phyloP scores from a whole-genome alignment of 73 alveolate genomes.

The Urostyla sp. region DNA sequence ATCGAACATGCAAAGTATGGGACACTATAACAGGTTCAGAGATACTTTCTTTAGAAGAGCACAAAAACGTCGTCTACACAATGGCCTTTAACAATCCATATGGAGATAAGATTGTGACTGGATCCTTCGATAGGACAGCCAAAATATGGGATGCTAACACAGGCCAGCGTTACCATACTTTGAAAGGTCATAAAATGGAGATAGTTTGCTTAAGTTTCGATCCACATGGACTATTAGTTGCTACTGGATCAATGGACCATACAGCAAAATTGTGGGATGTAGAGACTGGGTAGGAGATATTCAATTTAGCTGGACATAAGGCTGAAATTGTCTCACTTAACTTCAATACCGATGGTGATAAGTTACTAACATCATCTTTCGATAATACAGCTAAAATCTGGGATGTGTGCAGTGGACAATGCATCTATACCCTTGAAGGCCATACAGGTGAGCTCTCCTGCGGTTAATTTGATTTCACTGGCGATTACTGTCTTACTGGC shows the following conservation, averaged over 20 bases:
- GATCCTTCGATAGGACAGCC: constrained; percentile 99
- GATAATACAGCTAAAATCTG: constrained; percentile 99
- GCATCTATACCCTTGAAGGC: constrained; percentile 95
- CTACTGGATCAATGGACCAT: constrained; percentile 98
- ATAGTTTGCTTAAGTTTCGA: constrained; percentile 99
- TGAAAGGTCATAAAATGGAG: constrained; percentile 98
- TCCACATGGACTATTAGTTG: constrained; percentile 93
- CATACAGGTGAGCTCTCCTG: constrained; percentile 97
- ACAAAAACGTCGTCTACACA: constrained; percentile 99
- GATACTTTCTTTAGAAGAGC: constrained; percentile 96
- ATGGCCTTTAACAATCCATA: constrained; percentile 99
- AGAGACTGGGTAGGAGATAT: constrained; percentile 94
- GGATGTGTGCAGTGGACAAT: constrained; percentile 98
- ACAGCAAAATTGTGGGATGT: constrained; percentile 98
- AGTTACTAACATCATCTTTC: constrained; percentile 98
- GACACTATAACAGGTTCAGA: constrained; percentile 98
- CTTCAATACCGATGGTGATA: constrained; percentile 99
- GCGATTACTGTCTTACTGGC: constrained; percentile 96
- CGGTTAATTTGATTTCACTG: constrained; percentile 97
- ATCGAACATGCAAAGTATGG: constrained; percentile 99
- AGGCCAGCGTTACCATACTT: constrained; percentile 97
- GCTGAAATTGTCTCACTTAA: constrained; percentile 98
- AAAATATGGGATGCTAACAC: constrained; percentile 99
- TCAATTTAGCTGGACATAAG: constrained; percentile 91
- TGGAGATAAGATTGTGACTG: constrained; percentile 98